Evolutionary conservation across 345 rosid genomes (phyloP), one percentile per base, ranked within the genome.

Genomic region (Litchi chinensis): DNA sequence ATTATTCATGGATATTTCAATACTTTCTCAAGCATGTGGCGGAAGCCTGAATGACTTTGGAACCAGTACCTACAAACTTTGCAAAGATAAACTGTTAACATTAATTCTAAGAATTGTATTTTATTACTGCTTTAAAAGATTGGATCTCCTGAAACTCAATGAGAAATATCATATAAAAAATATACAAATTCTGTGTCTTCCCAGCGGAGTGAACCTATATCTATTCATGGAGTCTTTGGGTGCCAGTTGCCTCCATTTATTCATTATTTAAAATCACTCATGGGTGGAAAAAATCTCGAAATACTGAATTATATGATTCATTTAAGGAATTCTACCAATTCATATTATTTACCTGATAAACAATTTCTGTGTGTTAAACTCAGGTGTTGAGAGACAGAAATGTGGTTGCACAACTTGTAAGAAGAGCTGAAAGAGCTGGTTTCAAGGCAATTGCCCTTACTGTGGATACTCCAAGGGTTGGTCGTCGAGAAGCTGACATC

Each of bases 361-460:
- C 22, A 41, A 16, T 21, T 37, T 13, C 59, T 18, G 8, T 80
- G 74, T 57, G 32, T 66, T 16, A 40, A 65, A 10, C 74, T 57
- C 86, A 95, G 98, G 96, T 95, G 12, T 79, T 65, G 74, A 93
- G 90, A 78, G 91, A 95, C 84, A 92, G 98, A 85, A 90, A 93
- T 72, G 85, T 93, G 78, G 99, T 90, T n/a, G 85, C 88, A 37
- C 98, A 95, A 82, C 91, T 93, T 60, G 96, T 95, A 67, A 90
- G 87, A 82, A 86, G 99, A 86, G 99, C 99, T 40, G 98, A 93
- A 82, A 86, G 86, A 83, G 98, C 97, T 82, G 98, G 98, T 70
- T 95, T 93, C 84, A 93, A 90, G 88, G 98, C 96, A 5, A 93
- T 95, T 85, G 97, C 93, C 79, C 96, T 95, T 54, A 95, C 98